Evolutionary conservation across 179 eudicot genomes (phyloP).

Genomic region (Sideroxylon spinosum): DNA sequence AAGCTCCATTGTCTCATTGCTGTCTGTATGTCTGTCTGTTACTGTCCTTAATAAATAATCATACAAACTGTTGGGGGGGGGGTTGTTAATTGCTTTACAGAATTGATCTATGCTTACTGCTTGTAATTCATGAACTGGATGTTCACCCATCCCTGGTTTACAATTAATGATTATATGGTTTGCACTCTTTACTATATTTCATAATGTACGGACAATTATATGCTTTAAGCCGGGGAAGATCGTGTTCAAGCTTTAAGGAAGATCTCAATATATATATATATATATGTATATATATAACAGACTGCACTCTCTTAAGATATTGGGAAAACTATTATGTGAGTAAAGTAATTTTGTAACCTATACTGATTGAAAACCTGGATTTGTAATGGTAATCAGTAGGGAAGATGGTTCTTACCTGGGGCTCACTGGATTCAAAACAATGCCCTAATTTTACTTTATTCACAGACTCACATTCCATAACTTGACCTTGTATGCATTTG

Average conservation of each 20-base stretch:
- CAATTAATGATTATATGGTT: not conserved
- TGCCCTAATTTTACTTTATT: not conserved
- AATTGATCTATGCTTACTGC: not conserved
- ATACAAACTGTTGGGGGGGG: not conserved
- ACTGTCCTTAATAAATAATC: not conserved
- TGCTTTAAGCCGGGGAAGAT: not conserved
- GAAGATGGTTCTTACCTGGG: not conserved
- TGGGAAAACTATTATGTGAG: not conserved
- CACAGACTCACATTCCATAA: not conserved
- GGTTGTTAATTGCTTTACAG: not conserved
- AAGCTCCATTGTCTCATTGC: not conserved
- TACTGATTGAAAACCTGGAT: not conserved
- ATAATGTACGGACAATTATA: not conserved
- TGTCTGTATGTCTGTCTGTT: not conserved
- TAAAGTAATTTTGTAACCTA: not conserved
- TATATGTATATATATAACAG: not conserved
- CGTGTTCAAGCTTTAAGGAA: not conserved
- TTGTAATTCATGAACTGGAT: not conserved
- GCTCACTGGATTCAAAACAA: not conserved
- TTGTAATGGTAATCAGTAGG: not conserved
- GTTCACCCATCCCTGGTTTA: not conserved
- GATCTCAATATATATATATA: not conserved
- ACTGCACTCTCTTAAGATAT: not conserved
- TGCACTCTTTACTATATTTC: not conserved
- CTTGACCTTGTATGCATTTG: not conserved